phyloP scores from a whole-genome alignment of 1,284 basidiomycete species.

The Cystobasidiaceae sp. region DNA sequence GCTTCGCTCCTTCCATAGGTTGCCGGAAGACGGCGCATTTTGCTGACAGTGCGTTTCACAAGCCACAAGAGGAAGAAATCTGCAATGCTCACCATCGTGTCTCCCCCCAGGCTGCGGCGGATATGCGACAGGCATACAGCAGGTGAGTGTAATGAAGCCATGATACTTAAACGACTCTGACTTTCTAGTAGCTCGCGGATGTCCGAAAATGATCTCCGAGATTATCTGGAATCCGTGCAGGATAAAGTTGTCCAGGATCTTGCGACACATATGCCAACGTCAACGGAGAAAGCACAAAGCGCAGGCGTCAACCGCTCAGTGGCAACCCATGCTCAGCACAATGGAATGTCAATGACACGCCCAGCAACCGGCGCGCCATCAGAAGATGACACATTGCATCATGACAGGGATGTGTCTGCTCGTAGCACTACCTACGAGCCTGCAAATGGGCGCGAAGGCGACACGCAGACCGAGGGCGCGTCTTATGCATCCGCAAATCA shows the following conservation, averaged over 20 bases:
- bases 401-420: too few species aligned
- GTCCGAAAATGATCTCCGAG: conserved; percentile 10
- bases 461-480: too few species aligned
- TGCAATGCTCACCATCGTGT: neutral
- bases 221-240: conserved; percentile 4
- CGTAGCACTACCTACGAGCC: neutral
- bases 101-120: neutral
- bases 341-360: too few species aligned
- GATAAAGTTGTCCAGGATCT: conserved; percentile 2
- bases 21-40: conserved; percentile 59
- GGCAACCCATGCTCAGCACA: too few species aligned
- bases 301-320: too few species aligned
- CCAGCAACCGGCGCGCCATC: too few species aligned
- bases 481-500: too few species aligned
- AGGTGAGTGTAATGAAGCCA: neutral
- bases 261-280: neutral
- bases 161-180: neutral
- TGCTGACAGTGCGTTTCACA: conserved; percentile 54
- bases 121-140: neutral
- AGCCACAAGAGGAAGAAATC: neutral
- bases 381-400: too few species aligned
- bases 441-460: too few species aligned
- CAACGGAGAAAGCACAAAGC: too few species aligned
- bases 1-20: conserved; percentile 37
- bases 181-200: conserved; percentile 1